Evolutionary conservation across 495 filamentous ascomycete species (phyloP).

Genomic region (Aspergillus funiculosus): DNA sequence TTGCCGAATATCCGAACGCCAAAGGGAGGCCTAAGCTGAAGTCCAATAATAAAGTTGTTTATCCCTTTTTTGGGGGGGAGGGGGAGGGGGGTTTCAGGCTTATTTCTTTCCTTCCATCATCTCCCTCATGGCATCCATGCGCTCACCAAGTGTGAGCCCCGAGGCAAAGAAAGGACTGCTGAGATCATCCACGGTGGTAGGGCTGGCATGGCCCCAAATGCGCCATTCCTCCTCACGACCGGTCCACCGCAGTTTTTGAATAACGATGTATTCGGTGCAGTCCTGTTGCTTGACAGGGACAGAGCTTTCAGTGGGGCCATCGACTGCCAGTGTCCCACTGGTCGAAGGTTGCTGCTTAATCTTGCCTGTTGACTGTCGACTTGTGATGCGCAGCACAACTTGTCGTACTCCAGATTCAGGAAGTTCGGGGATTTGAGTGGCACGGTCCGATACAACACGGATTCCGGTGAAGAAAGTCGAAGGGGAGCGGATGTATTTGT

Average conservation of each 20-base stretch:
- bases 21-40: too few species aligned
- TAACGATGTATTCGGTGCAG: constrained; percentile 70
- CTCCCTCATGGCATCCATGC: constrained; percentile 32
- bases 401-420: constrained; percentile 55
- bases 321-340: background rate
- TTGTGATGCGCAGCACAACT: constrained; percentile 64
- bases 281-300: constrained; percentile 51
- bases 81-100: background rate
- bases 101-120: constrained; percentile 22
- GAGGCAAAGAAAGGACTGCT: constrained; percentile 30
- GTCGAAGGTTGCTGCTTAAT: constrained; percentile 5
- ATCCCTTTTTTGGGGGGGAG: background rate
- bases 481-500: constrained; percentile 54
- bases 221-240: constrained; percentile 62
- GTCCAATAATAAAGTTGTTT: too few species aligned
- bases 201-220: constrained; percentile 64
- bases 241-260: constrained; percentile 56
- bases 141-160: constrained; percentile 29
- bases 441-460: constrained; percentile 56
- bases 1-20: too few species aligned
- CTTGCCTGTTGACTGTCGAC: constrained; percentile 50
- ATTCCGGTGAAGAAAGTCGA: constrained; percentile 34
- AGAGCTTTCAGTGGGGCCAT: background rate
- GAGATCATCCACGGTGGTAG: constrained; percentile 51
- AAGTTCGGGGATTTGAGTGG: constrained; percentile 44